Conservation (phyloP, 1,284 basidiomycete species). For the Microbotryum scabiosae region DNA sequence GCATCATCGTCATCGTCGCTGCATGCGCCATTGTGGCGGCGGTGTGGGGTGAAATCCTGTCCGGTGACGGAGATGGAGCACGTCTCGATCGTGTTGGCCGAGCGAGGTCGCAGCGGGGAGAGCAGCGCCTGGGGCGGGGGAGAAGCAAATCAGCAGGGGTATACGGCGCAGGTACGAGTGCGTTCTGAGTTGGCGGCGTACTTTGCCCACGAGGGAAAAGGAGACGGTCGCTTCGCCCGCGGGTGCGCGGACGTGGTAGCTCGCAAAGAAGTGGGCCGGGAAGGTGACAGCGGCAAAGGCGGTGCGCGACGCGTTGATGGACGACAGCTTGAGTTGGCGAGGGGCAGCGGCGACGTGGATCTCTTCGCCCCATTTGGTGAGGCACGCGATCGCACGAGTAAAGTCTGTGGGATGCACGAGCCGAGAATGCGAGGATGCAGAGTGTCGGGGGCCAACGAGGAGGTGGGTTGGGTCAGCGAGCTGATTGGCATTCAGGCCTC, state of each 20-base stretch:
- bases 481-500: slow-evolving; percentile 3
- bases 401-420: slow-evolving; percentile 22
- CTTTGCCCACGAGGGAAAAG: slow-evolving; percentile 20
- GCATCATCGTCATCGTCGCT: slow-evolving; percentile 7
- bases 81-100: slow-evolving; percentile 20
- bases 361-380: slow-evolving; percentile 30
- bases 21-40: background rate
- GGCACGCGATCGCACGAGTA: slow-evolving; percentile 26
- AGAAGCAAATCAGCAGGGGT: background rate
- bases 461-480: slow-evolving; percentile 7
- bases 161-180: background rate
- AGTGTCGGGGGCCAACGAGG: slow-evolving; percentile 1
- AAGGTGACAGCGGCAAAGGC: slow-evolving; percentile 32
- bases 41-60: background rate
- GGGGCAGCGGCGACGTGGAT: slow-evolving; percentile 20
- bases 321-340: slow-evolving; percentile 29
- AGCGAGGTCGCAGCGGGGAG: slow-evolving; percentile 17
- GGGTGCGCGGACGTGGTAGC: slow-evolving; percentile 8
- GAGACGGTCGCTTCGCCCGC: background rate
- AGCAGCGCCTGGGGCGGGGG: slow-evolving; percentile 13
- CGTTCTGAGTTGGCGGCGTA: background rate
- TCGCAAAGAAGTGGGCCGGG: slow-evolving; percentile 28
- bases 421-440: background rate
- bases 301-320: slow-evolving; percentile 30
- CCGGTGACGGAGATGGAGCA: slow-evolving; percentile 14